Evolutionary conservation across 163 green algal species (phyloP), one percentile per base, ranked within the genome.

Genomic region (Chlorella variabilis): DNA sequence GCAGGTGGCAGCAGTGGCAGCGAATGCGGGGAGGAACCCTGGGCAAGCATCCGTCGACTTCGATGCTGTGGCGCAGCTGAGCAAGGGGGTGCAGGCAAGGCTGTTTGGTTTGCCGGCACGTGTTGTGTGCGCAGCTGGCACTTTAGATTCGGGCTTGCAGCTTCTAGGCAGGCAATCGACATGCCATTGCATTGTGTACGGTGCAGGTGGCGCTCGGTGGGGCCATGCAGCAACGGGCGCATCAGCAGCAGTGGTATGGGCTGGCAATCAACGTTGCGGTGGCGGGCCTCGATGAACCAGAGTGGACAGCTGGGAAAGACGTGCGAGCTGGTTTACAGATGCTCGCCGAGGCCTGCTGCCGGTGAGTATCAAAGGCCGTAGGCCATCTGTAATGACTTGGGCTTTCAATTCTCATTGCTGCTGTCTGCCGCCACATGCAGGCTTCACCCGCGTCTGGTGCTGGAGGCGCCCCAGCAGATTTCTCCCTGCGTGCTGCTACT

Each of bases 221-320:
- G 25, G 71, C 71, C 31, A 11, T 78, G 71, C 21, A 49, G 34
- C 71, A 78, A 23, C 73, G 73, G 8, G 36, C 36, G 6, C 27
- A 70, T 7, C 73, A 80, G 54, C 73, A 80, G 73, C 73, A 80
- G 73, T 58, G n/a, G 56, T 70, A 59, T 29, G 27, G 27, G 5
- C 5, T 27, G 0, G 73, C 73, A 0, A 18, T 80, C 1, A 59
- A 56, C 17, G 56, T 38, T 0, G 73, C 73, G n/a, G 59, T 70
- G 13, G 73, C 54, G 2, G 73, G 73, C 3, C 18, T 61, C 11
- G 27, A 69, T 33, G 73, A 80, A 4, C 73, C 73, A 20, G 73
- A 80, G 38, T 56, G 39, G 51, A 69, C 54, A 41, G 56, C 73
- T 1, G 54, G 54, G 5, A 36, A 39, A 23, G 73, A 66, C 18